Base-by-base conservation (phyloP, 2,329 filamentous ascomycete species). In the Pseudogymnoascus sp. region DNA sequence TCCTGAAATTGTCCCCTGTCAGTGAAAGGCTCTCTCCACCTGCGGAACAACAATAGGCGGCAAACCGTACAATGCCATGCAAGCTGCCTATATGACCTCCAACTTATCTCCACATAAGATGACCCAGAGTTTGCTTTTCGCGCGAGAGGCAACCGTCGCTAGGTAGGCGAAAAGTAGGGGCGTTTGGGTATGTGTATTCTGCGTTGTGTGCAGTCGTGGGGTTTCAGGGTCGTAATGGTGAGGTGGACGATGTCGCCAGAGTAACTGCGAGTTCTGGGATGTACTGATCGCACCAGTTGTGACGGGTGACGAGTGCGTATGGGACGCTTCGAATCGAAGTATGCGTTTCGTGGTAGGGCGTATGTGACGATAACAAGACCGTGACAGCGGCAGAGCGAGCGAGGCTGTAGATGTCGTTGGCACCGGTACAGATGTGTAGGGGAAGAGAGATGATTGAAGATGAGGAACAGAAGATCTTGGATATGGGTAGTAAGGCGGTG, bases 401-500 rank as follows among this genome's bases (percentile, higher is more conserved):
- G 48, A 54, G 10, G 48, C 25, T 25, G 48, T 31, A n/a, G 48
- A 31, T 31, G 6, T 54, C 48, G 48, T 51, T 23, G 45, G 14
- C 45, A 48, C 43, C 6, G 23, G 45, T 25, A 31, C 16, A 16
- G 45, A 16, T 31, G 7, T 10, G 25, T 31, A 13, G 43, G 13
- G 43, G 19, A 54, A 31, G 48, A 54, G 48, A 6, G 25, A 54
- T 31, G 48, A 54, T 31, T 34, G 48, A 21, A 62, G 23, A 34
- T 45, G 61, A 62, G 60, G 43, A 45, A 62, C 16, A 45, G 39
- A 43, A 43, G 37, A 43, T 48, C 37, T 62, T 48, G 61, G 43
- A 21, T 62, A 48, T 41, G 43, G 43, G 36, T 48, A 43, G 61
- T 41, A 31, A 62, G 37, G 39, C 61, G 61, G 61, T 62, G 61